Percentiles rank a stretch among this genome's conserved stretches.
Conservation (phyloP, 306 rosid species). For the Oemleria cerasiformis region DNA sequence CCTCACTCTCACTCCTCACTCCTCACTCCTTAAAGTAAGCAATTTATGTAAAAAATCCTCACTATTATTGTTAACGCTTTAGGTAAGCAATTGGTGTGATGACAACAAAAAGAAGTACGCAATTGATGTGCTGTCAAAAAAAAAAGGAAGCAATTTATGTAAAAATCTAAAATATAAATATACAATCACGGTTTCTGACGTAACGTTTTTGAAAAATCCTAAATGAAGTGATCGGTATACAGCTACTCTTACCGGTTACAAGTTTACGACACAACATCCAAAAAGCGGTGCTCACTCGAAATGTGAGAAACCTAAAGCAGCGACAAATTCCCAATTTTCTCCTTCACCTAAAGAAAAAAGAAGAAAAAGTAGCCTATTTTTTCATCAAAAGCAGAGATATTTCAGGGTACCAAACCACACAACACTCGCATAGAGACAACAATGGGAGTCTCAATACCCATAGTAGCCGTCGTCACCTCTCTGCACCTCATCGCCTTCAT, state of each 20-base stretch:
- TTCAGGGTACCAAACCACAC: neutral
- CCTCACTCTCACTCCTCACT: neutral
- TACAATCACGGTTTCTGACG: too few relatives aligned
- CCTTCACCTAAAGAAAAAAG: neutral
- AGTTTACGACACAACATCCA: neutral
- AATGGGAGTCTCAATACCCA: slow-evolving; percentile 66
- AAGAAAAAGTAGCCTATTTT: slow-evolving; percentile 1
- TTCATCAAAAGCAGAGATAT: slow-evolving; percentile 19
- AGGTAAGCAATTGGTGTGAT: too few relatives aligned
- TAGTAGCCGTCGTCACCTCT: slow-evolving; percentile 52
- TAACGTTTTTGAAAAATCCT: too few relatives aligned
- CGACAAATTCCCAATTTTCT: neutral
- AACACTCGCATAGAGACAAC: neutral
- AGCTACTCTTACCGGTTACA: too few relatives aligned
- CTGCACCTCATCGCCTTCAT: slow-evolving; percentile 87
- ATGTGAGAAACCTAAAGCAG: neutral
- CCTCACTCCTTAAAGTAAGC: neutral
- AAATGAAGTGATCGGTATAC: too few relatives aligned
- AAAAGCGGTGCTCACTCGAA: neutral
- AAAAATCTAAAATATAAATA: too few relatives aligned
- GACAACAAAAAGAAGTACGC: too few relatives aligned
- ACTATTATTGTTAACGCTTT: too few relatives aligned
- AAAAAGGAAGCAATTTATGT: too few relatives aligned
- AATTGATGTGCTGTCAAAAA: too few relatives aligned
- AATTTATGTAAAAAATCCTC: too few relatives aligned